Evolutionary conservation across 192 early-diverging fungal genomes (phyloP).

Genomic region (Rhizophagus clarus): DNA sequence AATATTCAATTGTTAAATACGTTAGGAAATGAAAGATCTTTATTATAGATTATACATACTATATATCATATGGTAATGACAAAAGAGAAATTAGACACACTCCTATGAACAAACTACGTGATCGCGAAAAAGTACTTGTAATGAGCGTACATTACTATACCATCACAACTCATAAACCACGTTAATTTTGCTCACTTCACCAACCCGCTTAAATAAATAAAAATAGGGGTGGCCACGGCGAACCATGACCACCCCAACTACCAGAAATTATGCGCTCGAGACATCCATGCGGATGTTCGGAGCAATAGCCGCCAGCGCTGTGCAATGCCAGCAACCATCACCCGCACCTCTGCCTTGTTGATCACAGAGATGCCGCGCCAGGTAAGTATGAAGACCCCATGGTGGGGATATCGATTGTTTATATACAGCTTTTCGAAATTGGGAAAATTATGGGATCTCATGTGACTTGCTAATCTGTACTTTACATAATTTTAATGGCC

Average conservation of each 20-base stretch:
- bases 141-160: too few relatives aligned
- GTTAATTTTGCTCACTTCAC: too few relatives aligned
- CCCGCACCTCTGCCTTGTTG: constrained; percentile 11
- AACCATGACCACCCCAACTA: constrained; percentile 25
- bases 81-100: too few relatives aligned
- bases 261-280: constrained; percentile 26
- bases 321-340: constrained; percentile 21
- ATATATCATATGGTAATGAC: too few relatives aligned
- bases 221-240: constrained; percentile 16
- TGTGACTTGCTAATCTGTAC: not conserved
- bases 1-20: too few relatives aligned
- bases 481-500: not conserved
- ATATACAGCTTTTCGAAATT: not conserved
- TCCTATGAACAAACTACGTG: too few relatives aligned
- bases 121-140: too few relatives aligned
- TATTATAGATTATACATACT: too few relatives aligned
- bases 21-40: too few relatives aligned
- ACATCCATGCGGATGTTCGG: constrained; percentile 15
- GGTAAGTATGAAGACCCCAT: not conserved
- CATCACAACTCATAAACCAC: too few relatives aligned
- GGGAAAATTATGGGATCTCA: constrained; percentile 5
- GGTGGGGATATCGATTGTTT: not conserved
- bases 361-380: constrained; percentile 11
- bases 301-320: constrained; percentile 13
- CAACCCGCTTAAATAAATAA: not conserved